Evolutionary conservation across 2,329 filamentous ascomycete genomes (phyloP), one percentile per base, ranked within the genome.

Genomic region (Pseudocercospora fuligena): DNA sequence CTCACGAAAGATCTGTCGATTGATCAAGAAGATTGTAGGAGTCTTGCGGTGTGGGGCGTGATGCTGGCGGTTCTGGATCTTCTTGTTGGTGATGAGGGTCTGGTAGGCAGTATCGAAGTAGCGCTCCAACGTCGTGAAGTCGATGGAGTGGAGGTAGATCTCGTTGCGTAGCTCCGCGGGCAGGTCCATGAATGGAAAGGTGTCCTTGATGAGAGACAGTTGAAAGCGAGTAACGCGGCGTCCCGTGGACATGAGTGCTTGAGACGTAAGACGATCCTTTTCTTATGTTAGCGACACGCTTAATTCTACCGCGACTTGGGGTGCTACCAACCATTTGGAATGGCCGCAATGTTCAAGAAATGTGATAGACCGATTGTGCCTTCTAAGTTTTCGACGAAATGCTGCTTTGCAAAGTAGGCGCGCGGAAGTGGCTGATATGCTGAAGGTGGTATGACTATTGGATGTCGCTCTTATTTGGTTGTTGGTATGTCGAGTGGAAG

Each of bases 1-100:
- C 66, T 81, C 79, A 5, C 51, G 51, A 56, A 68, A 76, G 67
- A 78, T 78, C 54, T 79, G 77, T 31, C 70, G 73, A 66, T 75
- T 78, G 69, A 79, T 60, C 8, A 79, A 71, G 33, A 80, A 70
- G 49, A 80, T 71, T 6, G 70, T 70, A 1, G 75, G 78, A 2
- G 74, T 75, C 19, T 46, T 63, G 40, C 67, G 69, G 2, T 61
- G 58, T 3, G 69, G 69, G 21, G 62, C 31, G 19, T 29, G 27
- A 29, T 29, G 33, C 54, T 40, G 43, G 31, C 46, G 33, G 5
- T 46, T 29, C 6, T 27, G 43, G 7, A 40, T 54, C 59, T 65
- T 47, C 21, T 68, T 67, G 11, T 59, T 56, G 54, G 49, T 40
- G 46, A 51, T 43, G 21, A 51, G 53, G 29, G 59, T 61, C 14